Evolutionary conservation across 208 protist species (phyloP), one percentile per base, ranked within the genome.

Genomic region (Wallacemonas sp.): DNA sequence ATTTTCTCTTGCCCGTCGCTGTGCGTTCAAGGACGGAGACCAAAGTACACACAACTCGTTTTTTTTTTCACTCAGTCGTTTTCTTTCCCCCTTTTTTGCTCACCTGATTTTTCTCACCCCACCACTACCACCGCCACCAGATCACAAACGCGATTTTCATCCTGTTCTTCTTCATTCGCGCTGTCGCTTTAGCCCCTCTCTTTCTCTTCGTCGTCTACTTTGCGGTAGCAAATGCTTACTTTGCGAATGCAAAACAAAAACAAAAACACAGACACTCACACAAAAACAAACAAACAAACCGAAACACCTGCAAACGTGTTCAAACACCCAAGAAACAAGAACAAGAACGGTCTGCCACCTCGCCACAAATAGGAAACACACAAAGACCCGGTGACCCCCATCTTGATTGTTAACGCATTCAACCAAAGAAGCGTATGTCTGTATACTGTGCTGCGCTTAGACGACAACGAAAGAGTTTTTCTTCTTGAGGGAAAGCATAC

Each of bases 1-100:
- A 36, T 48, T 14, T 48, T 63, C 30, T 63, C 11, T 48, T 63
- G 39, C 41, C 57, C 41, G 39, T 63, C 41, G 32, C 43, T 56
- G 21, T 17, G 41, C 19, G 32, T 66, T 56, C 61, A 27, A 12
- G 61, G 39, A 43, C 44, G 44, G 41, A 49, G 36, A 54, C 47
- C 47, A 54, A 49, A 33, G 43, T 56, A 57, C 44, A 66, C 44
- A 57, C 33, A 29, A 57, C 17, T 41, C 39, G 2, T 27, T 52
- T 66, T 56, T 57, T 44, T 56, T 56, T 56, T 34, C 1, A 5
- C 26, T 52, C 38, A 8, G n/a, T 27, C 17, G 9, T 41, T 36
- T 41, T 41, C 43, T 57, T 61, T 23, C 41, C 19, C 41, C 9
- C 33, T 44, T 61, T 39, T 61, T 61, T 38, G 5, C 41, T 41